Conservation (phyloP, 2,329 filamentous ascomycete genomes). For the Penicillium sp. region DNA sequence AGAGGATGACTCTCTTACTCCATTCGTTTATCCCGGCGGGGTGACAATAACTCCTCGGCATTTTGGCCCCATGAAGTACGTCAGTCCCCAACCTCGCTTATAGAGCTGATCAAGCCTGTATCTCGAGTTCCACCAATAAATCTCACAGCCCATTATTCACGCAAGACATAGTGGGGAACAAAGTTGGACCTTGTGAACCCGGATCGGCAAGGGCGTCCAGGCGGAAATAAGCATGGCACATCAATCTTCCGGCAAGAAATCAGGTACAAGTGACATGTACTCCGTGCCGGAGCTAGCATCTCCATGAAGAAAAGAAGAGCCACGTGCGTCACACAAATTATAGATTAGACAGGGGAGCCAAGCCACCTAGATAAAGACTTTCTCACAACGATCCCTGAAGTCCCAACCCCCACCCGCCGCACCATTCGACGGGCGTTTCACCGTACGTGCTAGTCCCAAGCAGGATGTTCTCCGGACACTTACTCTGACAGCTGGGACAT, state of each 20-base stretch:
- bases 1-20: background rate
- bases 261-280: background rate
- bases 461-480: conserved; percentile 1
- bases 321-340: background rate
- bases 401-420: conserved; percentile 2
- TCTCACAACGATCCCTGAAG: background rate
- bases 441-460: conserved; percentile 4
- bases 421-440: conserved; percentile 9
- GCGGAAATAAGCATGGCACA: background rate
- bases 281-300: background rate
- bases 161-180: background rate
- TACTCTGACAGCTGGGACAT: background rate
- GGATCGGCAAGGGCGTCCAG: conserved; percentile 1
- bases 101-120: background rate
- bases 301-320: background rate
- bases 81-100: background rate
- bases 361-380: background rate
- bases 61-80: background rate
- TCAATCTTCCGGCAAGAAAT: background rate
- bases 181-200: background rate
- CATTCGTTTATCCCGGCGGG: background rate
- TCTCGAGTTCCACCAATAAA: background rate
- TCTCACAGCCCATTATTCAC: background rate
- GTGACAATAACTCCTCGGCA: background rate
- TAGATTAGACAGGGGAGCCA: background rate